Base-by-base conservation (phyloP, 2,329 filamentous ascomycete genomes). In the Claviceps pazoutovae region DNA sequence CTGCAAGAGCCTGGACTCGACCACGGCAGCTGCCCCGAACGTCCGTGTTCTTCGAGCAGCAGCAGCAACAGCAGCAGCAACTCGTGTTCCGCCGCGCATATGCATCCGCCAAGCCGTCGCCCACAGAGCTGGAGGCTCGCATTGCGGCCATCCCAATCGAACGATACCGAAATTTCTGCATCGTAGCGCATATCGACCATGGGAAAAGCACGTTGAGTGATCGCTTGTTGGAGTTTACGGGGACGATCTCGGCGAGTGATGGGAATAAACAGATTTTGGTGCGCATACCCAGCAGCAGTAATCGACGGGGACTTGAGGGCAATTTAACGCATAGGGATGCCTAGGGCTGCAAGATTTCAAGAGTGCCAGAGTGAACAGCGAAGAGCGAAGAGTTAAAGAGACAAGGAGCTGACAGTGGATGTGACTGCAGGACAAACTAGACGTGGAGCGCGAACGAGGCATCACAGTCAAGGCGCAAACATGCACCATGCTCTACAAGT, bases 401-500 rank as follows among this genome's bases (percentile, higher is more conserved):
- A 30, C 9, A 4, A 11, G 30, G 30, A 17, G 46, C 48, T 49
- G 48, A 38, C 45, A 34, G 38, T 38, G 42, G 50, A 19, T 16
- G 14, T 4, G 6, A 46, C 13, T 34, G 36, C 51, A 72, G 69
- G 93, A 98, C 70, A 96, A 95, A 66, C 79, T 98, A 38, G 54
- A 55, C n/a, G 54, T 55, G 9, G 54, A 55, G 30, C 51, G 54
- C 21, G 89, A 97, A 69, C 81, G 93, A 41, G 93, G 93, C 55
- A 98, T 98, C 66, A 98, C 93, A 0, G 93, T 98, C 66, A 98
- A 98, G 73, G 93, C 93, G 51, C 93, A 98, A 73, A 97, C 93
- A 53, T 97, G 93, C 69, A 93, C 85, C 52, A 98, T 98, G 93
- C 79, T 98, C 50, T 95, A 96, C 73, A 88, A 85, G 30, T 75